Base-by-base conservation (phyloP, 2,329 filamentous ascomycete species). In the Herpotrichia juniperi region DNA sequence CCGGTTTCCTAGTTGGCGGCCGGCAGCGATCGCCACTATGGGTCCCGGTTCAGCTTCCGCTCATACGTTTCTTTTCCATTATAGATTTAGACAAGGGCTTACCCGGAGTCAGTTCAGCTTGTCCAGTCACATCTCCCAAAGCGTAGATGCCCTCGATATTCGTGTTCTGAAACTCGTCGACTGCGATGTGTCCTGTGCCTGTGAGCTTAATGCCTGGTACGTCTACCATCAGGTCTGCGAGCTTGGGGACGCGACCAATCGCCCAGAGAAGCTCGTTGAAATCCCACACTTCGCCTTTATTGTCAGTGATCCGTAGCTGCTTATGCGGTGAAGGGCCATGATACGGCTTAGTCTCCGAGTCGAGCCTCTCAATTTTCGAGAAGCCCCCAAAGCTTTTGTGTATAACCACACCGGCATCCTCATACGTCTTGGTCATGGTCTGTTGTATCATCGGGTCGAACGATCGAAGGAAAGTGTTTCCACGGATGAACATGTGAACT, bases 391-490 rank as follows among this genome's bases (percentile, higher is more conserved):
- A 72, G 42, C 78, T 71, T 75, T 86, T 89, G 81, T 93, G 90
- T 56, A 93, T 70, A 61, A 88, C 81, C 45, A 93, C 82, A 47
- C 90, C 90, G 43, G 89, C 78, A 26, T 87, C 81, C 77, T 91
- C 87, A 73, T 94, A 93, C 74, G 92, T 87, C 50, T 82, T 82
- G 26, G 85, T 87, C 24, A 92, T 82, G 47, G 82, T 82, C 58
- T 93, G 88, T 74, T 92, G 89, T 48, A 93, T 82, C 83, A 93
- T 87, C 47, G 90, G 90, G 72, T 93, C 90, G 67, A 93, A 93
- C 53, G 75, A 78, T 58, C 90, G 85, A 54, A 93, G 78, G 76
- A 93, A 90, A 42, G 81, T 90, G 64, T 91, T 82, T 70, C 89
- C 78, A 37, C 90, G 88, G 73, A 93, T 91, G 78, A 92, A 91